Base-by-base conservation (phyloP, 2,329 filamentous ascomycete genomes). In the Aspergillus nomiae region DNA sequence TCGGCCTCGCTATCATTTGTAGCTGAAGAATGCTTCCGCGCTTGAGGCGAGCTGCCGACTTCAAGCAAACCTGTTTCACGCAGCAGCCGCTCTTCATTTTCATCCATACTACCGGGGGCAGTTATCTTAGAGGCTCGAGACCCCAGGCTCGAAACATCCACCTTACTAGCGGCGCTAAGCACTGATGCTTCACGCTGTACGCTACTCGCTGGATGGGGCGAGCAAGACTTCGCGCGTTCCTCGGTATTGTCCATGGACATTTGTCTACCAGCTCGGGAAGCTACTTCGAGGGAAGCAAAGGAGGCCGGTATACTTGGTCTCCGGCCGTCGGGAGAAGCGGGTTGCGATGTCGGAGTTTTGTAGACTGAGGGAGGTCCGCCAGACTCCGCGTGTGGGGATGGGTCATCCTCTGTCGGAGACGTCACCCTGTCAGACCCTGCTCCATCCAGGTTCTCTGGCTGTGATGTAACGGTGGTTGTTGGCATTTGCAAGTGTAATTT, bases 41-140 rank as follows among this genome's bases (percentile, higher is more conserved):
- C 79, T 26, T 84, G 81, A 28, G 78, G 72, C 6, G 77, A 80
- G 54, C 75, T 78, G 57, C 80, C 77, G 21, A 78, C 71, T 45
- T 86, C 84, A 28, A 91, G 76, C 26, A 92, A 80, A 1, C 90
- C 90, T 8, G 88, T 84, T 74, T 92, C 87, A 67, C 88, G 85
- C 32, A 92, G 79, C 6, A 92, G 80, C 46, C 88, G 87, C 63
- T 87, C 86, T 73, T 93, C 91, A 10, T 84, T 85, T 4, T 89
- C 89, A 71, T 92, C 90, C 30, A 86, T 82, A 61, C 76, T 78
- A 34, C 69, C 73, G 24, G 73, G 74, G 41, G 72, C 73, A 74
- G 72, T 74, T 30, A 75, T 61, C 58, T 72, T 76, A 16, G 78
- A 78, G 8, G 73, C 72, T n/a, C 67, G 73, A 30, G 74, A 76